These are phyloP conservation scores for Myxozyma monticola DNA, from an alignment of 805 yeast genomes.

Conservation along the genomic window DNA sequence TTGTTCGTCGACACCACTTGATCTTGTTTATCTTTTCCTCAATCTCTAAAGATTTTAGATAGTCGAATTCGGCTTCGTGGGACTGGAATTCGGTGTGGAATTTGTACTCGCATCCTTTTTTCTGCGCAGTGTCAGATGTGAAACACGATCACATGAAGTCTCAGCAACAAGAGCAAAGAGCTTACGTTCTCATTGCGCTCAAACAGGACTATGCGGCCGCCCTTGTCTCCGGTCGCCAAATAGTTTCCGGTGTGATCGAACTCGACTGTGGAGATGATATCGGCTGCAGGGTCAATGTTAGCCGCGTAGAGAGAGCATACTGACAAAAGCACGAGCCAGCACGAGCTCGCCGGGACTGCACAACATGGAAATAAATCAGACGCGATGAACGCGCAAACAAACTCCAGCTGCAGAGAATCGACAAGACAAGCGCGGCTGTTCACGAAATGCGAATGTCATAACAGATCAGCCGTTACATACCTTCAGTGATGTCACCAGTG, in stretches of 20 bases:
- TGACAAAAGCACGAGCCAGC: too few relatives aligned
- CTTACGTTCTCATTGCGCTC: slow-evolving; percentile 68
- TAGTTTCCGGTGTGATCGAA: slow-evolving; percentile 93
- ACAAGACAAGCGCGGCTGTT: too few relatives aligned
- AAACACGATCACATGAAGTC: neutral
- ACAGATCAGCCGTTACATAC: too few relatives aligned
- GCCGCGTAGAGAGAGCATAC: neutral
- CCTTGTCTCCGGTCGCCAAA: slow-evolving; percentile 97
- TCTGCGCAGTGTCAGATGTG: slow-evolving; percentile 36
- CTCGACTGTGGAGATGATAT: slow-evolving; percentile 94
- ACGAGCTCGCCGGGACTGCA: too few relatives aligned
- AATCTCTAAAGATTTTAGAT: slow-evolving; percentile 90
- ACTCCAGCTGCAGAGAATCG: too few relatives aligned
- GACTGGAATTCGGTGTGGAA: slow-evolving; percentile 96
- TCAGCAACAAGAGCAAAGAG: neutral
- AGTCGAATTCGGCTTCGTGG: slow-evolving; percentile 98
- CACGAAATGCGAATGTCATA: too few relatives aligned
- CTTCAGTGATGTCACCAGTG: slow-evolving; percentile 67
- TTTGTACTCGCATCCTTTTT: slow-evolving; percentile 84
- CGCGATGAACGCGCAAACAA: too few relatives aligned
- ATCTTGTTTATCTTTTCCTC: slow-evolving; percentile 98
- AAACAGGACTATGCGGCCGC: slow-evolving; percentile 95
- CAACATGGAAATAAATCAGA: too few relatives aligned
- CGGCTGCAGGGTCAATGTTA: slow-evolving; percentile 50
- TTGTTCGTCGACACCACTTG: slow-evolving; percentile 88